Evolutionary conservation across 306 rosid genomes (phyloP), one percentile per base, ranked within the genome.

Genomic region (Trifolium pratense): DNA sequence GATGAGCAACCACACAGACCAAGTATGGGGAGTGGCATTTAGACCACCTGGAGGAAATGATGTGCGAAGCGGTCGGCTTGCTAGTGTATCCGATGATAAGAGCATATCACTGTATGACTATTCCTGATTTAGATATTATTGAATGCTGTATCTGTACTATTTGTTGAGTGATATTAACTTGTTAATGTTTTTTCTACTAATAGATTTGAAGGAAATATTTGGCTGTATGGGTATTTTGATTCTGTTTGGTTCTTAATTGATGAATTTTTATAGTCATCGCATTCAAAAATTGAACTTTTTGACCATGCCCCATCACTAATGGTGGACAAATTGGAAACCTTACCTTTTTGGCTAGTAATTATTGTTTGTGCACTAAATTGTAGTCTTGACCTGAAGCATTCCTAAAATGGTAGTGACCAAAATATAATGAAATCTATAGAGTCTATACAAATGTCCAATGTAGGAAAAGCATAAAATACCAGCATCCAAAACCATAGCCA

Each of bases 11-110:
- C 99, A 95, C 59, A 68, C 84, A 5, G 99, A 95, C 78, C 99
- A 91, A 84, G 99, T 95, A 6, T 95, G 99, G 99, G 96, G 87
- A 21, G 97, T 95, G 81, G 84, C 99, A 20, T 95, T 95, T 79
- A 89, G 96, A 77, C 97, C 97, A 23, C 93, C 84, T 7, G 92
- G 93, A 71, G 91, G 90, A 53, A 83, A 75, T 18, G 88, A 80
- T 12, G 73, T 80, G 17, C 84, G 90, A 43, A 66, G 73, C 29
- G 97, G 93, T 43, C 90, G 97, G 56, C 97, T 91, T 59, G 97
- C 92, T 18, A 95, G 97, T 70, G 99, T 95, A 16, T 95, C 99
- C 0, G 99, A 95, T 82, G 99, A 95, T 77, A 95, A 90, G 89
- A 88, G 96, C 75, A 87, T 95, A 75, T 87, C 96, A 7, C 77